Base-by-base conservation (phyloP, 495 filamentous ascomycete genomes). In the Xylaria telfairii region DNA sequence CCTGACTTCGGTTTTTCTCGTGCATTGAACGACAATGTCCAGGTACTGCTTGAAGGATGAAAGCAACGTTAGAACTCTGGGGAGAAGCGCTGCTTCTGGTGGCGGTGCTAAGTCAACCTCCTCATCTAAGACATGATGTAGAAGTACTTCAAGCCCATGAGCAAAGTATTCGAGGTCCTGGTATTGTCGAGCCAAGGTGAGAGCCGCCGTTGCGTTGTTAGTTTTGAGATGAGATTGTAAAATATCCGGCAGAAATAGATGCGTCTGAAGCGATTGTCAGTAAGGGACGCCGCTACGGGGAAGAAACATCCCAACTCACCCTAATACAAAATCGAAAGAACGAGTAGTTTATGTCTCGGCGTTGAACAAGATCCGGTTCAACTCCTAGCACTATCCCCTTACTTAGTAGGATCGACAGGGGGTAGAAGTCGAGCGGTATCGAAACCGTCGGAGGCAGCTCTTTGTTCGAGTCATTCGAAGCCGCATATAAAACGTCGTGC, bases 11-110 rank as follows among this genome's bases (percentile, higher is more conserved):
- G 96, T 99, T 81, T 99, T 98, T 26, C 96, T 91, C 0, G 96
- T 97, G 80, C 96, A 99, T 82, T 97, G 95, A 1, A 99, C 94
- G 6, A 99, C 90, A 67, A 97, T 94, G 77, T 98, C 96, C 39
- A 98, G 89, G 70, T 97, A 98, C 61, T 93, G 85, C 34, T 91
- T 90, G 71, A 98, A 97, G 0, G 92, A 93, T 0, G 94, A 94
- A 4, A 99, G 87, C 70, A 98, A 96, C 0, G 92, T 92, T 26
- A 98, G 89, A 9, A 97, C 93, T 30, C 88, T 90, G 1, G 96
- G 96, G 6, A 99, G 86, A 10, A 97, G 86, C 4, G 95, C 93
- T 21, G 88, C 84, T 72, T 89, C 89, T 5, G 88, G 88, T 46
- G 88, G 84, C 15, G 88, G 89, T n/a, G 87, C 81, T 17, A 87